A percentile compares a stretch with the other conserved stretches of the same genome.
phyloP scores from a whole-genome alignment of 177 flowering plant species.

The Vitis hybrid region DNA sequence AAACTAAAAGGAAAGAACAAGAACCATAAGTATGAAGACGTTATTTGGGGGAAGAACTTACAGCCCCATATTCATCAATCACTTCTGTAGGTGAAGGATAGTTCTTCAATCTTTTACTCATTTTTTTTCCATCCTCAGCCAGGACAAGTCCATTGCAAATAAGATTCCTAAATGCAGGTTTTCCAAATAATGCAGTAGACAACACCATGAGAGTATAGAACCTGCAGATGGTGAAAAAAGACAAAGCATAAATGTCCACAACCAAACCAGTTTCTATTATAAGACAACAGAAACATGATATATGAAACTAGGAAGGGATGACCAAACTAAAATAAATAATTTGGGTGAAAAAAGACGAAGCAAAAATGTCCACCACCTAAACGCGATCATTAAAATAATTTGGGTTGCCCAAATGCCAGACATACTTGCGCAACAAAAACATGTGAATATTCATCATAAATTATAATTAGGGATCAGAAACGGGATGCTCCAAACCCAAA shows the following conservation, averaged over 20 bases:
- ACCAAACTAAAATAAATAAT: neutral
- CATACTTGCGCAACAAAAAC: no score
- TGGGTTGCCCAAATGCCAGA: no score
- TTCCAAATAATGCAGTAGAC: slow-evolving; percentile 92
- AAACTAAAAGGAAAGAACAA: neutral
- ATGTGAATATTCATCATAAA: no score
- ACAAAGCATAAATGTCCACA: slow-evolving; percentile 1
- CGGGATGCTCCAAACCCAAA: no score
- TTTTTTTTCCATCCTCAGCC: slow-evolving; percentile 97
- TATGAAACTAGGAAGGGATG: neutral
- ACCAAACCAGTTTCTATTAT: neutral
- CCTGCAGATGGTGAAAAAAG: slow-evolving; percentile 43
- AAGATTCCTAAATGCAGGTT: slow-evolving; percentile 94
- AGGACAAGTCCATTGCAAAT: slow-evolving; percentile 96
- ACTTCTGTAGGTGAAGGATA: slow-evolving; percentile 93
- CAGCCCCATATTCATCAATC: slow-evolving; percentile 92
- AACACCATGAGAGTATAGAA: slow-evolving; percentile 98
- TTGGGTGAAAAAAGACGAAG: no score
- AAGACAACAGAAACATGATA: neutral
- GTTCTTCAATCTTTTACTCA: slow-evolving; percentile 90
- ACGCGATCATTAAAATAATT: no score
- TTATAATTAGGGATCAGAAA: no score
- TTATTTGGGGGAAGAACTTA: slow-evolving; percentile 36
- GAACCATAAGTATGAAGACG: neutral
- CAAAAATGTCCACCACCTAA: no score